Percentiles rank a stretch among this genome's conserved stretches.
phyloP scores from a whole-genome alignment of 1,284 basidiomycete species.

The Boletus mariae region DNA sequence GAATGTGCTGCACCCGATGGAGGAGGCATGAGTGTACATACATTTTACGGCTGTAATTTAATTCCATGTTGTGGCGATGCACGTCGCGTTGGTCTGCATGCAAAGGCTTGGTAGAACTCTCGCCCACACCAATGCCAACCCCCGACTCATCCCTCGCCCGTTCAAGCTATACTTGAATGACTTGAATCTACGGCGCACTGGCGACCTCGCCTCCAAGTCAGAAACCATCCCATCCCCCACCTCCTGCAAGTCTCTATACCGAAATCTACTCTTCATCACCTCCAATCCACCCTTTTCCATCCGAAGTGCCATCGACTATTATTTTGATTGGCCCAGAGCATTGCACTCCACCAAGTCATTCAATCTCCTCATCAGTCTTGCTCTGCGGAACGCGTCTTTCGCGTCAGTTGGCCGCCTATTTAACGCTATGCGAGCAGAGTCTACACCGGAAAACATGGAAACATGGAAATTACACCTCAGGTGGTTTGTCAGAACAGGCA shows the following conservation, averaged over 20 bases:
- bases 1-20: constrained; percentile 50
- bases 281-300: constrained; percentile 31
- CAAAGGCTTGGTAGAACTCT: background rate
- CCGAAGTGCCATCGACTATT: constrained; percentile 46
- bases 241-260: constrained; percentile 37
- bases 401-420: constrained; percentile 43
- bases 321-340: constrained; percentile 37
- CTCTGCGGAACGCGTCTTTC: constrained; percentile 42
- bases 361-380: constrained; percentile 49
- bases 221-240: constrained; percentile 7
- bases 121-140: background rate
- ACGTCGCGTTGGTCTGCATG: background rate
- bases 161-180: background rate
- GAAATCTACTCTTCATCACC: constrained; percentile 44
- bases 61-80: background rate
- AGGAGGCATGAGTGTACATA: constrained; percentile 35
- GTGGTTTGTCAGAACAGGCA: constrained; percentile 44
- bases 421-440: constrained; percentile 37
- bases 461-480: constrained; percentile 49
- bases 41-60: background rate
- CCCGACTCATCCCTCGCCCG: background rate
- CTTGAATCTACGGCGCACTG: background rate
- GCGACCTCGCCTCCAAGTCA: background rate
- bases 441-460: constrained; percentile 38
- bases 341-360: constrained; percentile 49